Evolutionary conservation across 108 stramenopile species (phyloP).

Genomic region (Aurantiochytrium sp.): DNA sequence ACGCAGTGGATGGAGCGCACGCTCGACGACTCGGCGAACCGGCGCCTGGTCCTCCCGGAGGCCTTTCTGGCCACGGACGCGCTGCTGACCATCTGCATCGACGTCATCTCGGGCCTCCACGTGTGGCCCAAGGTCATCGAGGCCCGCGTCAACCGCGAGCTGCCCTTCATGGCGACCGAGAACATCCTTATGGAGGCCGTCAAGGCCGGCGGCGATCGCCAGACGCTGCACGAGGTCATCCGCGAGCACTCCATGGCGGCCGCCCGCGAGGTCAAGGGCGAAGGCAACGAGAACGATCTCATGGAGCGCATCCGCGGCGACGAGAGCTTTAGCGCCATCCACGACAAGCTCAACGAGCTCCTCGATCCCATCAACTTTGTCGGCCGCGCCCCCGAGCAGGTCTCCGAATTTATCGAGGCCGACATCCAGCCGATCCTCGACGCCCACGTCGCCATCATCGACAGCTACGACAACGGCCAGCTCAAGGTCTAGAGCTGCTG

Average conservation of each 20-base stretch:
- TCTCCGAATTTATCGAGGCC: slow-evolving; percentile 84
- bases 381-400: slow-evolving; percentile 89
- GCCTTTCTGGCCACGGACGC: slow-evolving; percentile 91
- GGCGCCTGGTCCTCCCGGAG: slow-evolving; percentile 92
- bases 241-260: slow-evolving; percentile 96
- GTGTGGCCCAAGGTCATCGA: slow-evolving; percentile 95
- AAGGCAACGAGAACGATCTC: slow-evolving; percentile 94
- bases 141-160: slow-evolving; percentile 87
- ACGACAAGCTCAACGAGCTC: slow-evolving; percentile 76
- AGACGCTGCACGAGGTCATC: slow-evolving; percentile 94
- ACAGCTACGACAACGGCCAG: slow-evolving; percentile 71
- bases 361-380: slow-evolving; percentile 88
- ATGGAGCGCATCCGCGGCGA: slow-evolving; percentile 86
- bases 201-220: slow-evolving; percentile 95
- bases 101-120: slow-evolving; percentile 91
- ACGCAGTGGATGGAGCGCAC: slow-evolving; percentile 98
- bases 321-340: slow-evolving; percentile 76
- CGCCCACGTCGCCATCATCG: slow-evolving; percentile 66
- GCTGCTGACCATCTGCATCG: slow-evolving; percentile 78
- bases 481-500: slow-evolving; percentile 74
- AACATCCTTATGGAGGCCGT: slow-evolving; percentile 98
- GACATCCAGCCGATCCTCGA: slow-evolving; percentile 80
- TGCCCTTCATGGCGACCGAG: slow-evolving; percentile 99
- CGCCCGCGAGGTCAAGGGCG: slow-evolving; percentile 91
- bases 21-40: slow-evolving; percentile 94